Evolutionary conservation across 1,284 basidiomycete species (phyloP), one percentile per base, ranked within the genome.

Genomic region (Rhodotorula mucilaginosa): DNA sequence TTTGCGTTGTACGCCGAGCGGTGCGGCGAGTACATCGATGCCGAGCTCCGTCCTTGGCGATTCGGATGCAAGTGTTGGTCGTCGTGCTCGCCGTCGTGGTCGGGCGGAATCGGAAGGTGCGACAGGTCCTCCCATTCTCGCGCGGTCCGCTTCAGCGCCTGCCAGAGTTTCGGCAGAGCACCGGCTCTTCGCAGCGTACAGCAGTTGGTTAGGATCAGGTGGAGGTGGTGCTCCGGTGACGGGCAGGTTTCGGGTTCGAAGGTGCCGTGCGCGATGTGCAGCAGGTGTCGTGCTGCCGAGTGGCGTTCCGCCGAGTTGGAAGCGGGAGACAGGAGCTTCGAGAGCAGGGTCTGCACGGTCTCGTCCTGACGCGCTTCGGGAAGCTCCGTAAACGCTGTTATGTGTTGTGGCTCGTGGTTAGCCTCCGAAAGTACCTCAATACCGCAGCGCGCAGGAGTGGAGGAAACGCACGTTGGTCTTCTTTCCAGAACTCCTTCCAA

Each of bases 191-290:
- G 86, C 3, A 98, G 89, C 48, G 91, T 85, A 79, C 91, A 92
- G 78, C 92, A 92, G 79, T 98, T 98, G 81, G 96, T 90, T 72
- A 93, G 90, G 76, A 99, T 91, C 90, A 94, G 96, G 76, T 95
- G 91, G 58, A 99, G 83, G 80, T 99, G 97, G 80, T 97, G 90
- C 78, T 97, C 93, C 0, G 93, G 90, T 47, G 92, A 92, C 8
- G 87, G 87, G 0, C 93, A 94, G 81, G 97, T 4, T 4, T 39
- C 52, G 3, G 70, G 93, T 5, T 88, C 90, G 80, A 97, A 99
- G 16, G 90, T 90, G 60, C 96, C 94, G 88, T 97, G 93, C 47
- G 97, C 83, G 57, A 97, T 85, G 81, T 97, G 97, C 79, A 94
- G 88, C 48, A 97, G 82, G 39, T 91, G 84, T 29, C 91, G 88